phyloP scores from a whole-genome alignment of 75 land plant genomes.

The Cunninghamia lanceolata region DNA sequence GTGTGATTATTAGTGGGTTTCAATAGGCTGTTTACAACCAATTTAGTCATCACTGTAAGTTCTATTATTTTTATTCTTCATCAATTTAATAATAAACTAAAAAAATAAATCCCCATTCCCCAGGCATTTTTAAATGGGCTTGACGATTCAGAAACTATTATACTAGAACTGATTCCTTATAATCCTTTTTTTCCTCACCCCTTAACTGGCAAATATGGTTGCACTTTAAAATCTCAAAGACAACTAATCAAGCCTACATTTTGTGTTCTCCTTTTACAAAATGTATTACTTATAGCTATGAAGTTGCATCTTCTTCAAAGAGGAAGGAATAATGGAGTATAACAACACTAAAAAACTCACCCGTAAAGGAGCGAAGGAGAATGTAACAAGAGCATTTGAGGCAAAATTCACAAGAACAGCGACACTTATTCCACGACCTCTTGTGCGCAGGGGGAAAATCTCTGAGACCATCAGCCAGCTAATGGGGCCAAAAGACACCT shows the following conservation, averaged over 20 bases:
- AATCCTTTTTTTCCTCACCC: not conserved
- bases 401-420: slow-evolving; percentile 87
- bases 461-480: slow-evolving; percentile 99
- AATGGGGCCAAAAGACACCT: slow-evolving; percentile 98
- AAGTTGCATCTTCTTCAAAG: not conserved
- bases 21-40: too few relatives aligned
- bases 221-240: not conserved
- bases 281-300: not conserved
- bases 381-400: slow-evolving; percentile 91
- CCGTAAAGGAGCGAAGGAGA: slow-evolving; percentile 89
- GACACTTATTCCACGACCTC: slow-evolving; percentile 92
- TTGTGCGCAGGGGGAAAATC: slow-evolving; percentile 90
- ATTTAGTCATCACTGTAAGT: too few relatives aligned
- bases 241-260: not conserved
- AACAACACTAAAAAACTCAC: slow-evolving; percentile 20
- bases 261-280: not conserved
- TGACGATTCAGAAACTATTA: not conserved
- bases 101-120: not conserved
- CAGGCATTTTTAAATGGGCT: not conserved
- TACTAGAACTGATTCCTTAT: not conserved
- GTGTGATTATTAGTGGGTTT: too few relatives aligned
- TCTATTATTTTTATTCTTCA: too few relatives aligned
- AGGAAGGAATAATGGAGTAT: not conserved
- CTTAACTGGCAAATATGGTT: not conserved
- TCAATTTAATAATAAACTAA: not conserved